phyloP scores from a whole-genome alignment of 108 stramenopile species.

The Pseudonitzschia delicatissima region DNA sequence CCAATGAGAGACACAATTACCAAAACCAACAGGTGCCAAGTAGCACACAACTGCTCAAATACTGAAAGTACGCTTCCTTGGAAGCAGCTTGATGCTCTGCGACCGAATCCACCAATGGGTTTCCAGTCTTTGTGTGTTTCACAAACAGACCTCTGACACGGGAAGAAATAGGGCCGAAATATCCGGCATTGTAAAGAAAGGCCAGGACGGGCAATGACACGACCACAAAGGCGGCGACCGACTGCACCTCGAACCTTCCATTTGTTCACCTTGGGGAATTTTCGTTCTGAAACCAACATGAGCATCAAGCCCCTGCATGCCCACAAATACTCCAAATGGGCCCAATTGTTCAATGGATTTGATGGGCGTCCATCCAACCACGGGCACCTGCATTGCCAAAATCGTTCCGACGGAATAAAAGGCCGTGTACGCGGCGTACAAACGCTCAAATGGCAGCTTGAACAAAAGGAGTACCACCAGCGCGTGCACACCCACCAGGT shows the following conservation, averaged over 20 bases:
- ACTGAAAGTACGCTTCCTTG: slow-evolving; percentile 89
- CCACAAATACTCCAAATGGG: slow-evolving; percentile 69
- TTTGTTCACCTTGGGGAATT: slow-evolving; percentile 44
- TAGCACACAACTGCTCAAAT: slow-evolving; percentile 69
- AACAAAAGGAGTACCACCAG: slow-evolving; percentile 72
- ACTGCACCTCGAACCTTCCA: slow-evolving; percentile 61
- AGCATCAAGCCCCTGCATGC: slow-evolving; percentile 71
- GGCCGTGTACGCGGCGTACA: slow-evolving; percentile 81
- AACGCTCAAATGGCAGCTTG: slow-evolving; percentile 32
- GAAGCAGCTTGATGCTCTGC: slow-evolving; percentile 98
- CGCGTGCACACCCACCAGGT: slow-evolving; percentile 92
- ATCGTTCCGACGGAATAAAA: slow-evolving; percentile 92
- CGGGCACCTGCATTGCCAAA: slow-evolving; percentile 90
- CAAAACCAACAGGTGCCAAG: slow-evolving; percentile 92
- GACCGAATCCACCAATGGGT: slow-evolving; percentile 90
- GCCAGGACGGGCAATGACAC: slow-evolving; percentile 33
- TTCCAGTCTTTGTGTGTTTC: slow-evolving; percentile 91
- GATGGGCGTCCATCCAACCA: slow-evolving; percentile 85
- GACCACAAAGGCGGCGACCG: slow-evolving; percentile 40
- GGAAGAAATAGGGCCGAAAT: slow-evolving; percentile 89
- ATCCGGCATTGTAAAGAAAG: slow-evolving; percentile 74
- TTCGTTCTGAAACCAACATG: slow-evolving; percentile 49
- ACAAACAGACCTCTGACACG: slow-evolving; percentile 91
- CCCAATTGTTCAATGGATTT: slow-evolving; percentile 86
- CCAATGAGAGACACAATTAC: slow-evolving; percentile 57